phyloP scores from a whole-genome alignment of 225 moss, liverwort and hornwort genomes.

The Antitrichia curtipendula region DNA sequence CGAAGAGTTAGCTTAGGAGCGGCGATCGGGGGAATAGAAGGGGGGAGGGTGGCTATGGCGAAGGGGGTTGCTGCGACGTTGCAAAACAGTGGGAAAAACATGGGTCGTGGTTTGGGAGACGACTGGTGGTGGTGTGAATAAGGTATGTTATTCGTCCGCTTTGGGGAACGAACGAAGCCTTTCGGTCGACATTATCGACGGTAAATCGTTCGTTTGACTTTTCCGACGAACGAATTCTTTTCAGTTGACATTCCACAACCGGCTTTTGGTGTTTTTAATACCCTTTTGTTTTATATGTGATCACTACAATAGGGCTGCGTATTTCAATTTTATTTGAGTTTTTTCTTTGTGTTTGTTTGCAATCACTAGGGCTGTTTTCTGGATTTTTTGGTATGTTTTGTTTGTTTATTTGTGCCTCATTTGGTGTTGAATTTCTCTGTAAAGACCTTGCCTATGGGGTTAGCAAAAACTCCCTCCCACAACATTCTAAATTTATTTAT shows the following conservation, averaged over 20 bases:
- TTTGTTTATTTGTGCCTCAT: background rate
- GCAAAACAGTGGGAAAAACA: background rate
- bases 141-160: too few species aligned
- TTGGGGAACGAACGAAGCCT: background rate
- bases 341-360: background rate
- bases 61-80: background rate
- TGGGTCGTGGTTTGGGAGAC: background rate
- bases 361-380: background rate
- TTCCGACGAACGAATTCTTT: background rate
- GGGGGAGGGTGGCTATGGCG: background rate
- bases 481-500: background rate
- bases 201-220: background rate
- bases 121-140: background rate
- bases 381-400: background rate
- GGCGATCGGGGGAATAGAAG: background rate
- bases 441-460: background rate
- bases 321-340: too few species aligned
- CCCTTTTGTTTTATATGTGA: background rate
- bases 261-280: background rate
- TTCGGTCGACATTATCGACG: background rate
- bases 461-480: accelerated
- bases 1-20: background rate
- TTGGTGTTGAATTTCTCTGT: background rate
- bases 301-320: background rate
- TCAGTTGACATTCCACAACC: background rate